These are phyloP conservation scores for Nevesoporus exiguus DNA, from an alignment of 768 basidiomycete species.

Conservation along the genomic window DNA sequence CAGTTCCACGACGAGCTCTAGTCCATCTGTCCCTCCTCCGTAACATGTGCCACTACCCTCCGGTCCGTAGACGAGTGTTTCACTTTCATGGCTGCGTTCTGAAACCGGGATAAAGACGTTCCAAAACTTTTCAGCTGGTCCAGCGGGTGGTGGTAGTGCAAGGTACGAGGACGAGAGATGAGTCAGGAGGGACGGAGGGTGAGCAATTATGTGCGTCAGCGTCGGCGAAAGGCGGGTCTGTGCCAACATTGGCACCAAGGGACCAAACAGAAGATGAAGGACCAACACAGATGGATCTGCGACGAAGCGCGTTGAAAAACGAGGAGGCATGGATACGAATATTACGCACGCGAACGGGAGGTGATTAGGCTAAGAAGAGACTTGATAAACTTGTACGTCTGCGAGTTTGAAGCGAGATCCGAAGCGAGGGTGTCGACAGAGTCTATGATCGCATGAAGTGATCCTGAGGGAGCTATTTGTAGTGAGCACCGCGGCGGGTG, in stretches of 20 bases:
- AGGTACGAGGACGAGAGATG: conserved; percentile 72
- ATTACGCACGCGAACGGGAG: conserved; percentile 46
- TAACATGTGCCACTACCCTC: conserved; percentile 45
- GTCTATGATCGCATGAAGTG: conserved; percentile 68
- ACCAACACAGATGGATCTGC: conserved; percentile 56
- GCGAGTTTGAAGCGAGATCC: conserved; percentile 54
- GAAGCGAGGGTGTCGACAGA: conserved; percentile 63
- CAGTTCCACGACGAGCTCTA: conserved; percentile 62
- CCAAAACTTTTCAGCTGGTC: conserved; percentile 74
- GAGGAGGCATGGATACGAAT: neutral
- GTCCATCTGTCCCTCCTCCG: conserved; percentile 32
- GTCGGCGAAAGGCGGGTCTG: conserved; percentile 64
- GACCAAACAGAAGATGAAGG: conserved; percentile 51
- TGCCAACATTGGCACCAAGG: conserved; percentile 52
- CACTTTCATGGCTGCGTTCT: conserved; percentile 56
- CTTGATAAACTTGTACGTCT: conserved; percentile 50
- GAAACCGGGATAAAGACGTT: conserved; percentile 67
- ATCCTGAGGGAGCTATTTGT: conserved; percentile 38
- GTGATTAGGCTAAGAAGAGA: conserved; percentile 44
- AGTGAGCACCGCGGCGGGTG: conserved; percentile 2
- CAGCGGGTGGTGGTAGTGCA: conserved; percentile 63
- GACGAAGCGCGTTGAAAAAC: conserved; percentile 8
- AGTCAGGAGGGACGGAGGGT: conserved; percentile 65
- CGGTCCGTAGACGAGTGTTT: conserved; percentile 56
- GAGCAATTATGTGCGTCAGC: conserved; percentile 60